These are phyloP conservation scores for Penicillium sp. DNA, from an alignment of 2,329 filamentous ascomycete species.

Conservation along the genomic window DNA sequence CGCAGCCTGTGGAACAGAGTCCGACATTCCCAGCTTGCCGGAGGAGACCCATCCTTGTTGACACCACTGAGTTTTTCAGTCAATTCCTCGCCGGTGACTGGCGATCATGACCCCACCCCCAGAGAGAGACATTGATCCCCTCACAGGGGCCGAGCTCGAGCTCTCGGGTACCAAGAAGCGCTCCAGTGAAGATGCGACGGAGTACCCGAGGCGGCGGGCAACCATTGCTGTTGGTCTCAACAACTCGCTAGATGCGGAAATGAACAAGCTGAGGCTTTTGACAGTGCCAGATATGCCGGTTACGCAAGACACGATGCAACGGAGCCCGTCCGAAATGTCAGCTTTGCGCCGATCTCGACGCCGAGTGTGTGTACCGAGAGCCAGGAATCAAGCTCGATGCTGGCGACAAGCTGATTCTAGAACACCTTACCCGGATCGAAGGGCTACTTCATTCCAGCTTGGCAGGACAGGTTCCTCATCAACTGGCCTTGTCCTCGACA, in stretches of 20 bases:
- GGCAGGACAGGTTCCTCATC: conserved; percentile 33
- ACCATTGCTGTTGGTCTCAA: conserved; percentile 34
- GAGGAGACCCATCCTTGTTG: not conserved
- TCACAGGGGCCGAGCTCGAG: conserved; percentile 6
- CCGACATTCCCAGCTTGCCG: not conserved
- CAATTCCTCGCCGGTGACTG: not conserved
- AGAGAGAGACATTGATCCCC: conserved; percentile 12
- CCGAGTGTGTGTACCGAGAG: conserved; percentile 81
- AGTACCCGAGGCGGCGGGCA: conserved; percentile 37
- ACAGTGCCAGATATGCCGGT: conserved; percentile 79
- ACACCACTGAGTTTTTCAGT: not conserved
- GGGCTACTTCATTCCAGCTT: conserved; percentile 73
- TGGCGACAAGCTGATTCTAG: conserved; percentile 81
- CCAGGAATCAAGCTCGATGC: conserved; percentile 85
- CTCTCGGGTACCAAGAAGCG: conserved; percentile 30
- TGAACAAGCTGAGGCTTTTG: not conserved
- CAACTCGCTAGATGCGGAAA: not conserved
- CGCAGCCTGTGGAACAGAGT: not conserved
- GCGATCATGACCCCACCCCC: not conserved
- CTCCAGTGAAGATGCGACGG: conserved; percentile 30
- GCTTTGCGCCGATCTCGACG: conserved; percentile 77
- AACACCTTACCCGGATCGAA: conserved; percentile 76
- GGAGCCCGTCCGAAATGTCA: conserved; percentile 81
- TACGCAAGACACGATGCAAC: conserved; percentile 77
- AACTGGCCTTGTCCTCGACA: conserved; percentile 54